A percentile compares a stretch with the other conserved stretches of the same genome.
Evolutionary conservation across 2,329 filamentous ascomycete genomes (phyloP).

Genomic region (Hypomyces perniciosus): DNA sequence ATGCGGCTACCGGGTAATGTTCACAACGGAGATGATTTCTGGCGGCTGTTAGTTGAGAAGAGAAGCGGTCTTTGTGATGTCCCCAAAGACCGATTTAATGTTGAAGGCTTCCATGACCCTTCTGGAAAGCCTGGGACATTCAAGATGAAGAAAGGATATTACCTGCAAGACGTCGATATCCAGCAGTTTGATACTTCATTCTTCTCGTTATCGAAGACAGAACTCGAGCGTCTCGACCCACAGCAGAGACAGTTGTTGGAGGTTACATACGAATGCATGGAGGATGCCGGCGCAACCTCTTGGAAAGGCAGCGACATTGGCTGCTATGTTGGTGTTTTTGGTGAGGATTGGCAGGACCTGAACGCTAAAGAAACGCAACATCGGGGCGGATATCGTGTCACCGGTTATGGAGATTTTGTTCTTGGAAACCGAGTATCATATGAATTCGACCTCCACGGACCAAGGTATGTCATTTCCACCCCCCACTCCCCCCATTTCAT

Average conservation of each 20-base stretch:
- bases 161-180: conserved; percentile 17
- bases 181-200: conserved; percentile 20
- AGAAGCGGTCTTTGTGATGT: conserved; percentile 8
- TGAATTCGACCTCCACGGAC: conserved; percentile 22
- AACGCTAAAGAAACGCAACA: conserved; percentile 9
- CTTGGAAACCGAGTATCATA: conserved; percentile 27
- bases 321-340: conserved; percentile 14
- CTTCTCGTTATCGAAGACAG: conserved; percentile 19
- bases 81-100: conserved; percentile 14
- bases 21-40: conserved; percentile 31
- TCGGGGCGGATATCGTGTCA: conserved; percentile 13
- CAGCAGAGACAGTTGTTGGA: conserved; percentile 27
- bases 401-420: conserved; percentile 21
- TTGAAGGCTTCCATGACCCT: conserved; percentile 12
- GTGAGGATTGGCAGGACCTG: conserved; percentile 12
- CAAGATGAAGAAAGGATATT: conserved; percentile 18
- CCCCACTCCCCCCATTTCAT: too few species aligned
- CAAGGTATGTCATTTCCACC: not conserved
- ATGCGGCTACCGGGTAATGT: conserved; percentile 35
- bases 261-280: conserved; percentile 18
- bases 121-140: conserved; percentile 4
- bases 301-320: conserved; percentile 8
- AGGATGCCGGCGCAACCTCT: conserved; percentile 9
- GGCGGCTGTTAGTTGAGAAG: conserved; percentile 27
- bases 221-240: conserved; percentile 26